Percentiles rank a stretch among this genome's conserved stretches.
Conservation (phyloP, 2,329 filamentous ascomycete genomes). For the Arthroderma sp. region DNA sequence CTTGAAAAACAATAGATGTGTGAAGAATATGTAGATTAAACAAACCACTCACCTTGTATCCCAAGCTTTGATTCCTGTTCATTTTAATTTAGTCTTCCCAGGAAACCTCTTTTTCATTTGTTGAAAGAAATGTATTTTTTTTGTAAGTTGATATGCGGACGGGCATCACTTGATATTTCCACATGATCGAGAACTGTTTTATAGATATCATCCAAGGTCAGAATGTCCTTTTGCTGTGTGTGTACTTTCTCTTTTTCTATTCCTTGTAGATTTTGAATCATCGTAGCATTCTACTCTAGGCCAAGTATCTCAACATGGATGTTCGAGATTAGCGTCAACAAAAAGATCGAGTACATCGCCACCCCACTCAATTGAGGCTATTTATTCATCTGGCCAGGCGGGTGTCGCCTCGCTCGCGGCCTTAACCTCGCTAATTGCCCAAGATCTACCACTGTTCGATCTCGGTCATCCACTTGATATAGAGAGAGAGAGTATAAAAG, state of each 20-base stretch:
- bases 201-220: slow-evolving; percentile 4
- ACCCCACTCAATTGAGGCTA: neutral
- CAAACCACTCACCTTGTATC: slow-evolving; percentile 7
- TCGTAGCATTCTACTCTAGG: no score
- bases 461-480: no score
- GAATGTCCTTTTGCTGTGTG: slow-evolving; percentile 1
- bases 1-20: slow-evolving; percentile 47
- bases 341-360: neutral
- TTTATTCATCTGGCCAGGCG: neutral
- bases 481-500: no score
- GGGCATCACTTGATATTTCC: slow-evolving; percentile 6
- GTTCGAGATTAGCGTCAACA: neutral
- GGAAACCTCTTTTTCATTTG: slow-evolving; percentile 6
- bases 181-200: slow-evolving; percentile 3
- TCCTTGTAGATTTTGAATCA: neutral
- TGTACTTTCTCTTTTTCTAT: neutral
- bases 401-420: neutral
- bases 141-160: slow-evolving; percentile 2
- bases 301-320: no score
- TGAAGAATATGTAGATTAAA: slow-evolving; percentile 13
- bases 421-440: neutral
- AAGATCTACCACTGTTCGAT: neutral
- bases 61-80: slow-evolving; percentile 5
- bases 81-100: slow-evolving; percentile 6
- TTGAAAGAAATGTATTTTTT: slow-evolving; percentile 4